Evolutionary conservation across 208 protist genomes (phyloP), one percentile per base, ranked within the genome.

Genomic region (Kentomonas sorsogonicus): DNA sequence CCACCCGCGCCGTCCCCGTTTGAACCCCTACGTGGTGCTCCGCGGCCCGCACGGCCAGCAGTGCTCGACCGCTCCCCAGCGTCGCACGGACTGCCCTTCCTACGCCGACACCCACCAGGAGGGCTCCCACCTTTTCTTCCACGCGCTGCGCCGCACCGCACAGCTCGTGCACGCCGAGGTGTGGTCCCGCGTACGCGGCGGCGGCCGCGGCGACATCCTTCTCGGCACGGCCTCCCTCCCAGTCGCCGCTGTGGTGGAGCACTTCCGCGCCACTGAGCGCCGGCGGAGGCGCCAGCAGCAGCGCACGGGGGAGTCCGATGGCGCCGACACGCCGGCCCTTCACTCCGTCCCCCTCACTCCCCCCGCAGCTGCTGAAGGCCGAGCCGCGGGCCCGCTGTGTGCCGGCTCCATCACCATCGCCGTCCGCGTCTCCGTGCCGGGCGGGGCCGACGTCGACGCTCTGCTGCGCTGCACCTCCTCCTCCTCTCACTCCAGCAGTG

Each of bases 111-210:
- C 45, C 10, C 23, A 23, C 6, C 34, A 45, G 1, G 45, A 39
- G 6, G 51, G 51, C 11, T 36, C 51, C n/a, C 45, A 45, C 36
- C 25, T 25, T 18, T n/a, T 18, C 1, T 3, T 13, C 20, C 51
- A 56, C 16, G 25, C 16, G 36, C 51, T 56, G 33, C n/a, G 41
- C 6, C 20, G 40, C 33, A 56, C 51, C 18, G 40, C 47, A n/a
- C n/a, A n/a, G n/a, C n/a, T n/a, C n/a, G n/a, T 9, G 22, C 25
- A 27, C 22, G 11, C 22, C 20, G 27, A 50, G 13, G 50, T 55
- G 30, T 10, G 18, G 55, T 43, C 27, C 27, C 18, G 27, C 45
- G 45, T 16, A 3, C 4, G 45, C 11, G 22, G 9, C 45, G 18
- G 41, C 41, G 41, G 41, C 41, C 9, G 5, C 41, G 18, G 18